These are phyloP conservation scores for Dendryphion nanum DNA, from an alignment of 2,329 filamentous ascomycete genomes.

Conservation along the genomic window DNA sequence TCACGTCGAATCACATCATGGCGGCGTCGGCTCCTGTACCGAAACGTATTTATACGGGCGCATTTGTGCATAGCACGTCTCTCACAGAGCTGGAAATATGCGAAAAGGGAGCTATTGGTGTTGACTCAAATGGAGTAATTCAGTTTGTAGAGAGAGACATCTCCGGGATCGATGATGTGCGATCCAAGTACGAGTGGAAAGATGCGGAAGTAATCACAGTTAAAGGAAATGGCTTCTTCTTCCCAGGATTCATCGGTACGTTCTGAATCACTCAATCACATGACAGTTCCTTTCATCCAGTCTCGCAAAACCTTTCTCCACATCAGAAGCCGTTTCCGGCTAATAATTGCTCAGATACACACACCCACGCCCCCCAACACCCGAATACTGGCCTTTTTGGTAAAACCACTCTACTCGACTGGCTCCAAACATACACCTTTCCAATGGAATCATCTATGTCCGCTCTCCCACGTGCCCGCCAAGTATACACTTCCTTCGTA, in stretches of 20 bases:
- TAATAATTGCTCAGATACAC: constrained; percentile 66
- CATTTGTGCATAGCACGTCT: constrained; percentile 59
- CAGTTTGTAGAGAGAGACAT: constrained; percentile 45
- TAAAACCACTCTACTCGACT: constrained; percentile 86
- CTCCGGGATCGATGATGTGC: constrained; percentile 19
- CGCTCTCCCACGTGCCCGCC: constrained; percentile 60
- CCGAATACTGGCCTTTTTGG: constrained; percentile 94
- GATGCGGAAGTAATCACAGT: constrained; percentile 39
- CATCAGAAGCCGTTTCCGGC: not conserved
- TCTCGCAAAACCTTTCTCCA: not conserved
- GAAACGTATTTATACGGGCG: constrained; percentile 55
- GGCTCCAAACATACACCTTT: constrained; percentile 93
- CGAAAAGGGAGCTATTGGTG: constrained; percentile 49
- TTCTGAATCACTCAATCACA: not conserved
- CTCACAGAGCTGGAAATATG: constrained; percentile 51
- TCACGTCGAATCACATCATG: no score
- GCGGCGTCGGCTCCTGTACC: constrained; percentile 26
- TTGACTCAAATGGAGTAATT: constrained; percentile 53
- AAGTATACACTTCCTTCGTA: constrained; percentile 76
- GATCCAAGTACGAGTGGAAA: constrained; percentile 34
- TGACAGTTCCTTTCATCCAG: constrained; percentile 3
- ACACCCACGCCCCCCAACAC: constrained; percentile 93
- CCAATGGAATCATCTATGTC: constrained; percentile 80
- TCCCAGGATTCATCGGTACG: constrained; percentile 77
- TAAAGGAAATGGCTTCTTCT: constrained; percentile 67